phyloP scores from a whole-genome alignment of 2,329 filamentous ascomycete species.

The Alternaria postmessia region DNA sequence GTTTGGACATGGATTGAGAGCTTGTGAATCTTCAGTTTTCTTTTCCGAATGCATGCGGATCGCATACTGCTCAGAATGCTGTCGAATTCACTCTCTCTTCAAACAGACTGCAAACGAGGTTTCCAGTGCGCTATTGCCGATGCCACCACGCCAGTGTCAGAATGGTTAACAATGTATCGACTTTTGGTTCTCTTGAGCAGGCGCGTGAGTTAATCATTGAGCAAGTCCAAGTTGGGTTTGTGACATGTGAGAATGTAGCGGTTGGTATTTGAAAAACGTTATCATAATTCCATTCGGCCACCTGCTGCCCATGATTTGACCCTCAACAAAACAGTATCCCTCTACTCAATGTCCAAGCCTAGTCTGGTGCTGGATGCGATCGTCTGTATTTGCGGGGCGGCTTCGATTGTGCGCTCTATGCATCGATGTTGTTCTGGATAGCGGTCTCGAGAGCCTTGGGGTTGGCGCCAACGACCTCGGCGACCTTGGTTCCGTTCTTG shows the following conservation, averaged over 20 bases:
- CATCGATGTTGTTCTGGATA: constrained; percentile 52
- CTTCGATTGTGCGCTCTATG: constrained; percentile 20
- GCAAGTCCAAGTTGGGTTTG: not conserved
- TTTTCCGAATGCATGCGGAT: not conserved
- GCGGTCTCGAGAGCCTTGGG: constrained; percentile 69
- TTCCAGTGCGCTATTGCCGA: not conserved
- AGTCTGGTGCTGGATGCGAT: constrained; percentile 17
- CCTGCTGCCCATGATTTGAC: constrained; percentile 2
- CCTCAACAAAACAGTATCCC: not conserved
- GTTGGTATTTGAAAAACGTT: constrained; percentile 23
- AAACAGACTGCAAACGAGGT: not conserved
- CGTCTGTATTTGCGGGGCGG: constrained; percentile 10
- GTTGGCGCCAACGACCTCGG: constrained; percentile 82
- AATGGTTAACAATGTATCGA: not conserved
- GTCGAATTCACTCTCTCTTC: not conserved
- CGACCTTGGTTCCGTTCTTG: constrained; percentile 77
- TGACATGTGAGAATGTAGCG: not conserved
- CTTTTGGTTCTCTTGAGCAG: not conserved
- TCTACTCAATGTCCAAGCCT: constrained; percentile 18
- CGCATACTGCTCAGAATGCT: not conserved
- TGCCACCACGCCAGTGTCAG: not conserved
- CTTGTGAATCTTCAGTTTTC: not conserved
- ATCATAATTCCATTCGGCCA: constrained; percentile 26
- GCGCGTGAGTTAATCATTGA: not conserved
- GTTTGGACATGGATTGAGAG: constrained; percentile 54